These are phyloP conservation scores for Trichoderma atroviride DNA, from an alignment of 2,329 filamentous ascomycete genomes.

Conservation along the genomic window DNA sequence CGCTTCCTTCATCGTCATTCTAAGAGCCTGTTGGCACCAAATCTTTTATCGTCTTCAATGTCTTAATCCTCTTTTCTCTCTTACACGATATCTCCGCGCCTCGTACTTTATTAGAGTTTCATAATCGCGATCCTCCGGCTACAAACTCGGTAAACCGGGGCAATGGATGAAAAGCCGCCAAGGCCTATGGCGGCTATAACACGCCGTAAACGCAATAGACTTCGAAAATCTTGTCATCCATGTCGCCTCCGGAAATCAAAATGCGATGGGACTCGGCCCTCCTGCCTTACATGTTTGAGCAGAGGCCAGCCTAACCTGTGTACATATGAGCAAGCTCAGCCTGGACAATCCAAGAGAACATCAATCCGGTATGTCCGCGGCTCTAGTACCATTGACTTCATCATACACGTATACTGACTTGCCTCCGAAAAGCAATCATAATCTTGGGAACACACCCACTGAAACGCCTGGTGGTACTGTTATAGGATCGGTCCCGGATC, in stretches of 20 bases:
- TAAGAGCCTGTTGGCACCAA: neutral
- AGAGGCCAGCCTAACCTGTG: conserved; percentile 6
- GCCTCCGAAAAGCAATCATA: neutral
- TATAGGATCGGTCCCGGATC: neutral
- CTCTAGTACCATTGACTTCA: neutral
- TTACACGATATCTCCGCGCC: neutral
- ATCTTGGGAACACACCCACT: neutral
- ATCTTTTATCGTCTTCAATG: neutral
- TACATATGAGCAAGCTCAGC: neutral
- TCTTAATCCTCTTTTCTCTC: neutral
- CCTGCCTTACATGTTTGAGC: conserved; percentile 5
- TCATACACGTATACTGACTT: neutral
- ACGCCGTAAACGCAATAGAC: conserved; percentile 4
- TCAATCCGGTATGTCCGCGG: neutral
- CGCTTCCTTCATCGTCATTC: neutral
- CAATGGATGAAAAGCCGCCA: conserved; percentile 16
- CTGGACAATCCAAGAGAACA: neutral
- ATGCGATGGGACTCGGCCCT: conserved; percentile 16
- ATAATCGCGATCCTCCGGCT: neutral
- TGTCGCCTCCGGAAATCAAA: conserved; percentile 14
- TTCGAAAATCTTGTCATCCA: conserved; percentile 10
- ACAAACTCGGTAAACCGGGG: neutral
- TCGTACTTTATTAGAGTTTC: neutral
- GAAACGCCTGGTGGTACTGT: neutral
- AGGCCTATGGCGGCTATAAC: neutral